Evolutionary conservation across 495 filamentous ascomycete species (phyloP), one percentile per base, ranked within the genome.

Genomic region (Hypoxylon rickii): DNA sequence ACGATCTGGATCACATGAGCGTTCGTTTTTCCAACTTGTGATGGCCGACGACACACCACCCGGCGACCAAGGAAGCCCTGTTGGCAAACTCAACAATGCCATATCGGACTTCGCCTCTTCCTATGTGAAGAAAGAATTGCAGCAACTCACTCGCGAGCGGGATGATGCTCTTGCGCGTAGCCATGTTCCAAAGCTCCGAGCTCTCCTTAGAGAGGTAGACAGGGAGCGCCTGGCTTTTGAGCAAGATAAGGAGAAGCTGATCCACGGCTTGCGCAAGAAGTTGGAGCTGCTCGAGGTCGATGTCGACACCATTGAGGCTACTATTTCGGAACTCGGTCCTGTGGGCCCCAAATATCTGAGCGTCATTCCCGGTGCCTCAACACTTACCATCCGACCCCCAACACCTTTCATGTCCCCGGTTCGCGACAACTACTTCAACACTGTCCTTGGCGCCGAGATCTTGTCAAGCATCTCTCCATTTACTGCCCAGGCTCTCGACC

Each of bases 41-140:
- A 68, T 68, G 65, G 56, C 61, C 42, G 57, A 57, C 16, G 34
- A 57, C 36, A 56, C 55, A 43, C 41, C 50, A 16, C 55, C 52
- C 49, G 58, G 32, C 19, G 48, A 57, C 24, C 48, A 61, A 32
- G 48, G 42, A 31, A 50, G 45, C 34, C 58, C 60, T 42, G 42
- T 51, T 40, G 58, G 40, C 44, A 47, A 56, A 22, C 44, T 63
- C 29, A 55, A 69, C 34, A 53, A 34, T 54, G 66, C 66, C 12
- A 44, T 68, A 34, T 56, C 61, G 13, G 55, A 64, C 19, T 69
- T 66, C 33, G 63, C 60, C 10, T 50, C 63, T 1, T 50, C 38
- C 6, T 69, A 55, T 45, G 64, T 69, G 34, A 66, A 59, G 46
- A 48, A 58, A 0, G 59, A 69, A 51, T 40, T 69, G n/a, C 58